phyloP scores from a whole-genome alignment of 169 alveolate genomes.

The Plasmodium blacklocki region DNA sequence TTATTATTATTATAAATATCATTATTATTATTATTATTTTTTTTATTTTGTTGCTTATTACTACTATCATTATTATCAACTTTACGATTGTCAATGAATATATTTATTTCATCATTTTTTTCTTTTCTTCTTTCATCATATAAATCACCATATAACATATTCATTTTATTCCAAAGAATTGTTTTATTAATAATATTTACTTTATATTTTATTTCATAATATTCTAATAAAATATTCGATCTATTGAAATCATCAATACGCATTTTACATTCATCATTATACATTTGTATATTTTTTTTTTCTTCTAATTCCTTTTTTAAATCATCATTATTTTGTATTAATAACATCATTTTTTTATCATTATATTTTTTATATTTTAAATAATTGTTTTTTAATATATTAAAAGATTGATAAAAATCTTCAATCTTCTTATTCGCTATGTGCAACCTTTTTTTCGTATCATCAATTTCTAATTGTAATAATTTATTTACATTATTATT shows the following conservation, averaged over 20 bases:
- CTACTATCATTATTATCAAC: not conserved
- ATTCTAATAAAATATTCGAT: constrained; percentile 17
- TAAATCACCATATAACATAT: too few species aligned
- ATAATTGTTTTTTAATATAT: constrained; percentile 17
- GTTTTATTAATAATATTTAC: not conserved
- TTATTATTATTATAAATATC: not conserved
- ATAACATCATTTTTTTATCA: constrained; percentile 22
- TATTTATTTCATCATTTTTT: too few species aligned
- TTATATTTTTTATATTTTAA: constrained; percentile 39
- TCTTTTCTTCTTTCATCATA: too few species aligned
- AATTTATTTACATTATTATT: constrained; percentile 36
- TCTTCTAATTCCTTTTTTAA: constrained; percentile 29
- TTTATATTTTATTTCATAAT: constrained; percentile 53
- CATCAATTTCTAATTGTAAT: constrained; percentile 19
- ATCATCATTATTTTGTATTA: constrained; percentile 28
- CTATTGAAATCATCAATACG: constrained; percentile 16
- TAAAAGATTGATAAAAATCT: constrained; percentile 25
- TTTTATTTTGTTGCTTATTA: not conserved
- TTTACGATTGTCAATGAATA: not conserved
- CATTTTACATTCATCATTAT: constrained; percentile 17
- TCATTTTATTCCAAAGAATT: constrained; percentile 1
- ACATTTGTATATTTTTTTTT: constrained; percentile 36
- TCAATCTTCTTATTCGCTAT: constrained; percentile 39
- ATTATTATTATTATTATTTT: not conserved
- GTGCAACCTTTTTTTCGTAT: constrained; percentile 12